A percentile compares a stretch with the other conserved stretches of the same genome.
phyloP scores from a whole-genome alignment of 2,329 filamentous ascomycete species.

The Penicillium sp. region DNA sequence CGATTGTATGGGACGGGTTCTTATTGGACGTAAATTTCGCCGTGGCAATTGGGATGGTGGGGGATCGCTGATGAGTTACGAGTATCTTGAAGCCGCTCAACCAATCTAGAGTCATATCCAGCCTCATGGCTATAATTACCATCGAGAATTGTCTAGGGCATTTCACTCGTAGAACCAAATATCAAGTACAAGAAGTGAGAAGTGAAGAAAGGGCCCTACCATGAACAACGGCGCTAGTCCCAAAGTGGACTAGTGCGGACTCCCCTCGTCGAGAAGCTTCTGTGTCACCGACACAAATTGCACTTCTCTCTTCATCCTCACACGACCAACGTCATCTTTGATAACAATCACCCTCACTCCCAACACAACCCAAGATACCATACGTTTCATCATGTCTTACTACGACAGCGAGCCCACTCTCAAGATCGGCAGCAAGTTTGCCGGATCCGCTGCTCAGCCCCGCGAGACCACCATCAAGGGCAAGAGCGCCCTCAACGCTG shows the following conservation, averaged over 20 bases:
- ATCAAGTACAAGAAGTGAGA: too few species aligned
- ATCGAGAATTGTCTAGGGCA: too few species aligned
- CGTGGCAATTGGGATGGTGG: too few species aligned
- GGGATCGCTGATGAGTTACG: too few species aligned
- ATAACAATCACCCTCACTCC: neutral
- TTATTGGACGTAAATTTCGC: too few species aligned
- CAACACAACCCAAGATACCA: slow-evolving; percentile 1
- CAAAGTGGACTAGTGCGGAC: slow-evolving; percentile 24
- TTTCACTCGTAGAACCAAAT: too few species aligned
- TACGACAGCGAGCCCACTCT: slow-evolving; percentile 88
- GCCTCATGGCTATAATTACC: too few species aligned
- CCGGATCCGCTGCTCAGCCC: slow-evolving; percentile 59
- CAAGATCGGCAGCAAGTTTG: slow-evolving; percentile 89
- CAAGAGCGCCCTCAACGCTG: slow-evolving; percentile 83
- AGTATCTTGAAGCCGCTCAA: too few species aligned
- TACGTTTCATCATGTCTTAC: slow-evolving; percentile 62
- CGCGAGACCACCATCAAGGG: slow-evolving; percentile 90
- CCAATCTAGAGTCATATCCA: too few species aligned
- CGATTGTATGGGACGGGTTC: too few species aligned
- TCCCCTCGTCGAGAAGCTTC: slow-evolving; percentile 41
- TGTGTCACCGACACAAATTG: slow-evolving; percentile 42
- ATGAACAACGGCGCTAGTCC: too few species aligned
- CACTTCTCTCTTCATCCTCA: slow-evolving; percentile 29
- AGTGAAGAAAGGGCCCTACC: too few species aligned
- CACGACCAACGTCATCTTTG: slow-evolving; percentile 30